These are phyloP conservation scores for Mollisiaceae sp. DNA, from an alignment of 2,329 filamentous ascomycete species.

Conservation along the genomic window DNA sequence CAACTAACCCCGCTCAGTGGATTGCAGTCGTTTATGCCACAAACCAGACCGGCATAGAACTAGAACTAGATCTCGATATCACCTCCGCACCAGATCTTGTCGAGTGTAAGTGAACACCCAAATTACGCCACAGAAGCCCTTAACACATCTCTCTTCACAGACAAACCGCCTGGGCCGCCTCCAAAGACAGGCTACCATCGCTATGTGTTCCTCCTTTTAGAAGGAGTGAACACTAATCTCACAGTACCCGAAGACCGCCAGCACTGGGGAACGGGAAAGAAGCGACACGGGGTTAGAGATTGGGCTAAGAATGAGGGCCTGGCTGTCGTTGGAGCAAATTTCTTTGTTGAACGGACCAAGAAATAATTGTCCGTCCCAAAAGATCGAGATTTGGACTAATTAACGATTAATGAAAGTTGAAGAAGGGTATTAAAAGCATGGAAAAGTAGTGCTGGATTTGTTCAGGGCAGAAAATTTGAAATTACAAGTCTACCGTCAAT, in stretches of 20 bases:
- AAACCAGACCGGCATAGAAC: background rate
- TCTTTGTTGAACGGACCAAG: conserved; percentile 38
- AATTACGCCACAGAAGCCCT: no score
- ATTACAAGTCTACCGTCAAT: no score
- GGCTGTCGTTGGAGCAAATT: conserved; percentile 50
- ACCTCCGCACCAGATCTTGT: conserved; percentile 23
- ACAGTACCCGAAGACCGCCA: conserved; percentile 53
- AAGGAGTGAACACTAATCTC: conserved; percentile 47
- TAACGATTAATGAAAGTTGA: no score
- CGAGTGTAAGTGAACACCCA: conserved; percentile 29
- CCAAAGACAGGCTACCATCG: conserved; percentile 60
- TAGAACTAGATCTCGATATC: background rate
- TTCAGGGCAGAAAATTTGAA: no score
- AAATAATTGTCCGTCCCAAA: background rate
- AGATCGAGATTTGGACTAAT: no score
- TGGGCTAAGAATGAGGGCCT: conserved; percentile 56
- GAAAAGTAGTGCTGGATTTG: no score
- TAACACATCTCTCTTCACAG: conserved; percentile 36
- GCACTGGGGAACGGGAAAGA: conserved; percentile 59
- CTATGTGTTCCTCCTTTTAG: conserved; percentile 60
- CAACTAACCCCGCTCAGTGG: conserved; percentile 17
- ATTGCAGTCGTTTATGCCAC: conserved; percentile 13
- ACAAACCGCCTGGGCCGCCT: conserved; percentile 59
- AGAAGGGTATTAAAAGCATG: no score
- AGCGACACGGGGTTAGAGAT: conserved; percentile 54